phyloP scores from a whole-genome alignment of 169 alveolate genomes.

The Perkinsus chesapeaki region DNA sequence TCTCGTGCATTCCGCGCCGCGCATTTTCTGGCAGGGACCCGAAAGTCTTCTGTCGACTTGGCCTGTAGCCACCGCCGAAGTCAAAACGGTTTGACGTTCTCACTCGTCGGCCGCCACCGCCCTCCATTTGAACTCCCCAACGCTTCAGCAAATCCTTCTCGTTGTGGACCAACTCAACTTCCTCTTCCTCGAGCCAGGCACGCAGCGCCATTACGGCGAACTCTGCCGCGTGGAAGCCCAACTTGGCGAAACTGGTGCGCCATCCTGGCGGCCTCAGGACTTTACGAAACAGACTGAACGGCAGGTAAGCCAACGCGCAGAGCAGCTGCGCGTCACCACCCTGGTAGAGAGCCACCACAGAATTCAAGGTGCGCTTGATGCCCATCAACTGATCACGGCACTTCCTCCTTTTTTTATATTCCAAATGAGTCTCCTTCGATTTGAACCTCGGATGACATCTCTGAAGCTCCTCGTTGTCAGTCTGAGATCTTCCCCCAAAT shows the following conservation, averaged over 20 bases:
- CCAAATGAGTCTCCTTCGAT: not conserved
- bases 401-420: not conserved
- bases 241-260: not conserved
- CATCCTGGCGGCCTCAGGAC: not conserved
- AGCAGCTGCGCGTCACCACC: not conserved
- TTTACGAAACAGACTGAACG: not conserved
- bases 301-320: not conserved
- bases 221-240: not conserved
- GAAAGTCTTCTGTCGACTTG: not conserved
- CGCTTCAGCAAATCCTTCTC: not conserved
- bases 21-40: not conserved
- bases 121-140: not conserved
- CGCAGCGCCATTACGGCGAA: not conserved
- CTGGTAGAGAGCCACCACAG: not conserved
- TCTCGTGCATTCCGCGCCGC: not conserved
- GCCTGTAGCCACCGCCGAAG: not conserved
- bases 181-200: not conserved
- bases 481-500: not conserved
- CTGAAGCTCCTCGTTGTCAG: not conserved
- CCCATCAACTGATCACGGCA: not conserved
- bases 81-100: not conserved
- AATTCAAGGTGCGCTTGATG: not conserved
- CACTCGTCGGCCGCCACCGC: not conserved
- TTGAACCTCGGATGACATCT: not conserved
- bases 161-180: not conserved